Evolutionary conservation across 164 flowering plant genomes (phyloP), one percentile per base, ranked within the genome.

Genomic region (Vitis rupestris): DNA sequence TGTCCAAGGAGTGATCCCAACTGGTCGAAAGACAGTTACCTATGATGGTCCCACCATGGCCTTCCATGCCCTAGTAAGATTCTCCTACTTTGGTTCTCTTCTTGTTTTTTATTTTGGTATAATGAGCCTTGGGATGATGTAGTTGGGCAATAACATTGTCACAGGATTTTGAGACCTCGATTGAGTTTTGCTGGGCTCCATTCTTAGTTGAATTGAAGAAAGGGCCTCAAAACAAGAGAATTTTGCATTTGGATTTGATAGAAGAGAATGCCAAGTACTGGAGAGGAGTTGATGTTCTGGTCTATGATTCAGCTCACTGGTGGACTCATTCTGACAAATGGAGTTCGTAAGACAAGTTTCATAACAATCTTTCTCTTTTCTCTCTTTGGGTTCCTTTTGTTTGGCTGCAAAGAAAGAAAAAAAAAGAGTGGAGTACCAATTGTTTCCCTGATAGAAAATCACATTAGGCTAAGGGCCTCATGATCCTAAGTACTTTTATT

Each of bases 231-330:
- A 83, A 76, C 60, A 79, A 87, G 83, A 88, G 86, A 63, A 65
- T 81, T 9, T 63, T 87, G 57, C 81, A 80, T 67, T 72, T 87
- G 72, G 87, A 87, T 72, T 62, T 64, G 70, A 83, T 86, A 12
- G 87, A 84, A 67, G 82, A 74, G 63, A 82, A 75, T 62, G 83
- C 82, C 2, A 80, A 72, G 70, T 75, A 70, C 14, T 87, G 88
- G 88, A 75, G 75, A 61, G 84, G 84, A 61, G 85, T 61, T 37
- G 88, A 87, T 58, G 62, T 85, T 49, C 72, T 93, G 15, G 88
- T 93, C 50, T 89, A 90, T 55, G 90, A 93, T 82, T 87, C 98
- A 9, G 94, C 93, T 73, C 98, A 93, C 62, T 93, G 98, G 98
- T 93, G 98, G 98, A 84, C 89, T 60, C 97, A 91, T 51, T 78